Base-by-base conservation (phyloP, 139 green algal species). In the Chlorella sp. region DNA sequence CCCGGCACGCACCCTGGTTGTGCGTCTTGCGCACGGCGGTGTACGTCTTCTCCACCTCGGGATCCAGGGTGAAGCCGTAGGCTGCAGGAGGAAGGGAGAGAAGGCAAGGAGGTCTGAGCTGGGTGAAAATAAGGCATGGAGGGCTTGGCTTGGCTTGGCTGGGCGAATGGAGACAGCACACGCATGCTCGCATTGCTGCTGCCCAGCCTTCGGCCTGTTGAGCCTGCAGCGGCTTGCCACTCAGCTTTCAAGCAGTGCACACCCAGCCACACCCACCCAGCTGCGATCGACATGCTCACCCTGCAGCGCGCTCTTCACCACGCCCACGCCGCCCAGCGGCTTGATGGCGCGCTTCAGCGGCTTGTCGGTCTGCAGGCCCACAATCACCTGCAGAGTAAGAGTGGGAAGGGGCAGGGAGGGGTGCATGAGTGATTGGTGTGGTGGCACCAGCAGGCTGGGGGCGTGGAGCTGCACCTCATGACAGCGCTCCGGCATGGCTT, bases 331-430 rank as follows among this genome's bases (percentile, higher is more conserved):
- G 43, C 93, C 93, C 84, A 92, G 84, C 0, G 93, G 92, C 88
- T 96, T 96, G 83, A 96, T 96, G 48, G 90, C 89, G 51, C 93
- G 88, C 87, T 95, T 94, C 1, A 96, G 88, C 11, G 93, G 92
- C 70, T 70, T 77, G 78, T 96, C 91, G 9, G 93, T 94, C 87
- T 96, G 93, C 69, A 95, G 80, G 44, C 91, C 91, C 62, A 94
- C 90, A 51, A 90, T 79, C 48, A 92, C 81, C 67, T 90, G 83
- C 26, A 51, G 46, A n/a, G 40, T 38, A 11, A 20, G 34, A 3
- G 54, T 26, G 38, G 5, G 5, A 36, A 3, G 34, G n/a, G 32
- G 1, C 64, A 6, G 34, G 34, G 30, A 70, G 32, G 51, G 2
- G 2, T 26, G n/a, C n/a, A n/a, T n/a, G n/a, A n/a, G n/a, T n/a